Evolutionary conservation across 2,329 filamentous ascomycete genomes (phyloP), one percentile per base, ranked within the genome.

Genomic region (Cladobotryum protrusum): DNA sequence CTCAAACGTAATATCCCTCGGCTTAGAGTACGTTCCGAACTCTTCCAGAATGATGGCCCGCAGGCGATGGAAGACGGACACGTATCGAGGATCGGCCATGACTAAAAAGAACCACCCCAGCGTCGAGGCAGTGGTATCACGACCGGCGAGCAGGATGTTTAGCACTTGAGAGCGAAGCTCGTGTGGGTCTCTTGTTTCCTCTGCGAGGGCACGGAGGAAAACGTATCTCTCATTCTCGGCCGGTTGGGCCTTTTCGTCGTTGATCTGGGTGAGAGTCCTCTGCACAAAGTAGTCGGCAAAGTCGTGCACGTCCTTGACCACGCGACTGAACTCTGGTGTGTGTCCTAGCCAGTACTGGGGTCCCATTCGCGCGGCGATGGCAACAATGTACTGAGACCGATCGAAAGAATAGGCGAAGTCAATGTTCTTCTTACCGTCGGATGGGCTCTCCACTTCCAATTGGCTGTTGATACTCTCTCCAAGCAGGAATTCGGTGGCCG

Each of bases 271-370:
- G 64, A 50, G 86, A 67, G 9, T 81, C 73, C 47, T 72, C 45
- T 81, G 76, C 54, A 89, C 85, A 62, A 80, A 87, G n/a, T 75
- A 76, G 56, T 81, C 75, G n/a, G 87, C 77, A 61, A 89, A 89
- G 8, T 75, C 65, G 60, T 89, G 81, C 64, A 89, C 78, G n/a
- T 75, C 69, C 29, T 77, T 74, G 45, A 87, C 83, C 7, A 84
- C 78, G 49, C 80, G 76, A 53, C 72, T 73, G 63, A 89, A 88
- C 2, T 79, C 76, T 44, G 78, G 70, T 2, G 81, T 66, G 24
- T 70, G 66, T 12, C 72, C 61, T 3, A 76, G 54, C 70, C 72
- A 76, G 59, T 74, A 74, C 45, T 70, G 59, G 41, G 67, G 67
- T 4, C 66, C 67, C 6, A 74, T 55, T 1, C 69, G 66, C 12